Evolutionary conservation across 2,329 filamentous ascomycete genomes (phyloP).

Genomic region (Escovopsis weberi): DNA sequence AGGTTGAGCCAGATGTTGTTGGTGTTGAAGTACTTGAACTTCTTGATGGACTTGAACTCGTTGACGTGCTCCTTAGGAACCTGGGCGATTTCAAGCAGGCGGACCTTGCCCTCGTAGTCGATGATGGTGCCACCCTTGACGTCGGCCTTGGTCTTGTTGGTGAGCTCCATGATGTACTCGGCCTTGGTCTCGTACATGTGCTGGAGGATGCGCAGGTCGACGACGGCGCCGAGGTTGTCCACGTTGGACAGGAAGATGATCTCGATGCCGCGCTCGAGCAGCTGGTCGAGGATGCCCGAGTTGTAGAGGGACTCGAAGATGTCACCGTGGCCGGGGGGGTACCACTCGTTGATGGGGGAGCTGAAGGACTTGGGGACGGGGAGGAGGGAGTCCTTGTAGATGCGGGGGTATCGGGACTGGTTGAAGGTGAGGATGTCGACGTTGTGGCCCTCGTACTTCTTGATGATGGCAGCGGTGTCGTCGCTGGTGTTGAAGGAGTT

Average conservation of each 20-base stretch:
- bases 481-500: constrained; percentile 99
- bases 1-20: constrained; percentile 99
- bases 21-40: constrained; percentile 99
- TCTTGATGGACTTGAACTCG: constrained; percentile 99
- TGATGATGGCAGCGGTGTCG: constrained; percentile 97
- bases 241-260: constrained; percentile 98
- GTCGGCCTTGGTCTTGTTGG: constrained; percentile 99
- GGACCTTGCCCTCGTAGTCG: constrained; percentile 93
- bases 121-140: constrained; percentile 99
- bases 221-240: constrained; percentile 94
- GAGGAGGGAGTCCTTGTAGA: constrained; percentile 95
- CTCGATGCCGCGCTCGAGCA: constrained; percentile 88
- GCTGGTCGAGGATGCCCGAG: constrained; percentile 93
- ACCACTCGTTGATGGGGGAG: constrained; percentile 90
- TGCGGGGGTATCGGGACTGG: constrained; percentile 95
- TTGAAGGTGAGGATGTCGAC: constrained; percentile 99
- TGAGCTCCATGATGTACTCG: constrained; percentile 99
- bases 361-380: constrained; percentile 83
- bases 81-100: constrained; percentile 95
- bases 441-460: constrained; percentile 99
- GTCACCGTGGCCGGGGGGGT: constrained; percentile 97
- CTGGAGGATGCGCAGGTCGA: constrained; percentile 94
- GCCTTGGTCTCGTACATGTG: constrained; percentile 97
- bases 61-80: constrained; percentile 99
- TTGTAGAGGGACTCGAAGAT: constrained; percentile 99